Evolutionary conservation across 257 asterid genomes (phyloP).

Genomic region (Nemophila menziesii): DNA sequence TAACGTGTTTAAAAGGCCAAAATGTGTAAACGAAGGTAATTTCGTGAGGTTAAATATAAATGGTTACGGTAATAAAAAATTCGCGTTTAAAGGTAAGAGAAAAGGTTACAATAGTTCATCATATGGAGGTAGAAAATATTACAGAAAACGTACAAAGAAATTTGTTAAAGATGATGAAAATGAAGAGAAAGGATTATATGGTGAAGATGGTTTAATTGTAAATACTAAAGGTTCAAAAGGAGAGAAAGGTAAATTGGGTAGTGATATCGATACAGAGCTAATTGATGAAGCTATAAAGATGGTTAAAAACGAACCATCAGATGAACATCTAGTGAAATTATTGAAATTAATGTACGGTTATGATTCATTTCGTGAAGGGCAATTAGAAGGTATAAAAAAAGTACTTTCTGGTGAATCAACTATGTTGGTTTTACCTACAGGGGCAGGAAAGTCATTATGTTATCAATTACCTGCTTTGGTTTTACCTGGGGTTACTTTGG

Average conservation of each 20-base stretch:
- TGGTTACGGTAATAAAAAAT: conserved; percentile 79
- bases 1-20: conserved; percentile 34
- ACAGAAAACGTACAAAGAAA: conserved; percentile 24
- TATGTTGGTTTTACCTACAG: conserved; percentile 90
- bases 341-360: conserved; percentile 72
- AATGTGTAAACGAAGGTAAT: conserved; percentile 54
- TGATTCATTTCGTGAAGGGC: conserved; percentile 75
- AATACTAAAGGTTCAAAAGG: conserved; percentile 24
- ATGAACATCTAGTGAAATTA: conserved; percentile 56
- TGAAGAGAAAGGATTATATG: conserved; percentile 27
- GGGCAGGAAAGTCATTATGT: conserved; percentile 86
- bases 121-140: conserved; percentile 29
- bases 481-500: conserved; percentile 69
- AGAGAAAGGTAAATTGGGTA: conserved; percentile 19
- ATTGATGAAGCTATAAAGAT: conserved; percentile 61
- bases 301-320: conserved; percentile 56
- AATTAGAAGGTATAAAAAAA: conserved; percentile 80
- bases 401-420: conserved; percentile 67
- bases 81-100: conserved; percentile 36
- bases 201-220: conserved; percentile 50
- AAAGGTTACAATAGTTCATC: conserved; percentile 25
- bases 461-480: conserved; percentile 81
- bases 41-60: conserved; percentile 91
- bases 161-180: conserved; percentile 25
- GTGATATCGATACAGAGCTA: conserved; percentile 18